Evolutionary conservation across 169 alveolate species (phyloP), one percentile per base, ranked within the genome.

Genomic region (Eimeria maxima): DNA sequence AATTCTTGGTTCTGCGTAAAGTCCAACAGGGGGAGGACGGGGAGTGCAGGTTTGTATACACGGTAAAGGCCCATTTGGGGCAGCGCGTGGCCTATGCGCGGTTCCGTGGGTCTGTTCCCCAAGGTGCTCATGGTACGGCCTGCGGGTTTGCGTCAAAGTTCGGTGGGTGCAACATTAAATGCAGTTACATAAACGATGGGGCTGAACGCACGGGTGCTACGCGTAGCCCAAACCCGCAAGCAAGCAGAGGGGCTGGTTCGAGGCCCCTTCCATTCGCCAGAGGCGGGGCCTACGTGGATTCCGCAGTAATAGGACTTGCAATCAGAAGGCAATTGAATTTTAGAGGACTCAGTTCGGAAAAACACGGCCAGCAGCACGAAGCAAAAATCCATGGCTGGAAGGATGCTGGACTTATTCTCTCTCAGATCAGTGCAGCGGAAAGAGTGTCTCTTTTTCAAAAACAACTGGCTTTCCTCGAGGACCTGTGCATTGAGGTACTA

Each of bases 21-120:
- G 93, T 86, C 81, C 81, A 86, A 16, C 63, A 60, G 42, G 69
- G 11, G 33, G 63, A 20, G n/a, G 18, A 1, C 16, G 76, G 76
- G 63, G 60, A 60, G 50, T 86, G 63, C 29, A 60, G 24, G 18
- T 63, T 86, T 38, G 47, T 57, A 33, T 86, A 33, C 50, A 53
- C 93, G 22, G 78, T 86, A 57, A n/a, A 13, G 45, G 71, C 69
- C 60, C 80, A 57, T 27, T 24, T 86, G 76, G 93, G 93, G 44
- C 93, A 86, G 93, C 93, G 93, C 71, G 42, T 86, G 44, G 76
- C 93, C 38, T 86, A 86, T 38, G 76, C 93, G 44, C 80, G 93
- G 44, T 63, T 60, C 80, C 80, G 93, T 8, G 93, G 93, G 67
- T 57, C 57, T 14, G 81, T 86, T 57, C 80, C 45, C 8, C 93